These are phyloP conservation scores for Solanum bukasovii DNA, from an alignment of 257 asterid species.

Conservation along the genomic window DNA sequence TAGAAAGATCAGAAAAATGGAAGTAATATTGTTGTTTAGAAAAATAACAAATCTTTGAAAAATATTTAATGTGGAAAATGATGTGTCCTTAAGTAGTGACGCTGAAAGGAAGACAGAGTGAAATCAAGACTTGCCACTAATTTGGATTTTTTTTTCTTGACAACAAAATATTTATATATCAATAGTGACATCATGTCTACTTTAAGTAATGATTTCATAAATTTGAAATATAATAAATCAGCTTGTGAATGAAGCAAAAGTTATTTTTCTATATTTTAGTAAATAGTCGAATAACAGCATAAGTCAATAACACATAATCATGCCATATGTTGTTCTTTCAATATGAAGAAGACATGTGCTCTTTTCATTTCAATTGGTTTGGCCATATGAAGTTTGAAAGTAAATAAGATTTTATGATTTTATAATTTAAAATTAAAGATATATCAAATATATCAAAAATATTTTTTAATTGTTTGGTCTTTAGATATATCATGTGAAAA, in stretches of 20 bases:
- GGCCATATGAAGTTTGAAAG: too few species aligned
- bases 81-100: neutral
- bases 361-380: too few species aligned
- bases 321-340: neutral
- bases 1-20: neutral
- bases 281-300: neutral
- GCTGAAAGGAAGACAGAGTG: neutral
- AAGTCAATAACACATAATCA: neutral
- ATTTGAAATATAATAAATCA: neutral
- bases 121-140: neutral
- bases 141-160: neutral
- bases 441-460: too few species aligned
- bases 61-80: neutral
- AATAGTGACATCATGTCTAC: neutral
- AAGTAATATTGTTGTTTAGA: neutral
- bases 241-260: neutral
- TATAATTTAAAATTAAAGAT: too few species aligned
- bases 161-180: neutral
- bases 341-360: constrained; percentile 6
- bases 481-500: too few species aligned
- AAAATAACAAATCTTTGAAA: neutral
- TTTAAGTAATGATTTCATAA: neutral
- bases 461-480: too few species aligned
- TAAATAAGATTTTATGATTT: too few species aligned
- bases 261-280: neutral